Percentiles rank a stretch among this genome's conserved stretches.
phyloP scores from a whole-genome alignment of 73 alveolate species.

The Paramecium tetraurelia region DNA sequence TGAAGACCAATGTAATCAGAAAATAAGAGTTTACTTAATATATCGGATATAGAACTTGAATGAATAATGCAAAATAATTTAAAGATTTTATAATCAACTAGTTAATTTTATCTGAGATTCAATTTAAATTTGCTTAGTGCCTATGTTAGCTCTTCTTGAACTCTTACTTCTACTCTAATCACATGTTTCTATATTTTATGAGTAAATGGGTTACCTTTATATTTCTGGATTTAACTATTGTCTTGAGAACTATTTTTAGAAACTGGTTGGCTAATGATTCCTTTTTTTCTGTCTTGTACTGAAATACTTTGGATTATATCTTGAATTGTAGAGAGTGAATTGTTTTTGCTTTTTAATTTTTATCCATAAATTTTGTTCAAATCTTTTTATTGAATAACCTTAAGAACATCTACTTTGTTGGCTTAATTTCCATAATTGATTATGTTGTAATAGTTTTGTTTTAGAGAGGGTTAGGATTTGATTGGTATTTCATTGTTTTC shows the following conservation, averaged over 20 bases:
- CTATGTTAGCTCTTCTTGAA: neutral
- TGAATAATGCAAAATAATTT: neutral
- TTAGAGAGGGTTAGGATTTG: neutral
- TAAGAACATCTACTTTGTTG: neutral
- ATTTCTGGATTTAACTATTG: neutral
- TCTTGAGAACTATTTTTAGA: slow-evolving; percentile 22
- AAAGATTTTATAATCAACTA: neutral
- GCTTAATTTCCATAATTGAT: neutral
- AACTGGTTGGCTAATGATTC: neutral
- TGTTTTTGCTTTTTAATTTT: neutral
- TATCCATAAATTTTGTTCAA: neutral
- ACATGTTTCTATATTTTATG: neutral
- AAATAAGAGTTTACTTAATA: neutral
- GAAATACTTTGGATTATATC: neutral
- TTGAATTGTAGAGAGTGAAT: slow-evolving; percentile 6
- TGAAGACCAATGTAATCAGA: too few relatives aligned
- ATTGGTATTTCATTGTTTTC: neutral
- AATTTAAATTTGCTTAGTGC: neutral
- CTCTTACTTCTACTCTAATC: neutral
- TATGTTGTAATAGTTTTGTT: neutral
- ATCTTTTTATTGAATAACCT: neutral
- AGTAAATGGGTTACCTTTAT: neutral
- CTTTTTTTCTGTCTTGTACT: neutral
- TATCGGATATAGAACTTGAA: neutral
- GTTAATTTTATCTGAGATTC: neutral